Conservation (phyloP, 306 rosid species). For the Malus sylvestris region DNA sequence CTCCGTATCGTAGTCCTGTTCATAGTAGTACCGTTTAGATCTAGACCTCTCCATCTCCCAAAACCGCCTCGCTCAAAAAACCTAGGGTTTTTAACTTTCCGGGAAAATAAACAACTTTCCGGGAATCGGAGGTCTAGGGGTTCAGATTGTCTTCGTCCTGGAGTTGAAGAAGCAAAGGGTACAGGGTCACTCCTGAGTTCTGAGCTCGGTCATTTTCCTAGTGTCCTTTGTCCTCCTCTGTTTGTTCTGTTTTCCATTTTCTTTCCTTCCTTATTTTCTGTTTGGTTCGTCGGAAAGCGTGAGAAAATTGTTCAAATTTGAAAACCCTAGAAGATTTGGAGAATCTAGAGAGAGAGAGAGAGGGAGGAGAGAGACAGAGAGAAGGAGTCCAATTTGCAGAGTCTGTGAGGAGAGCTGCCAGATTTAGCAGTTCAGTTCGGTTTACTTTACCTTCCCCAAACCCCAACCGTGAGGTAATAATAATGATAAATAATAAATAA, state of each 20-base stretch:
- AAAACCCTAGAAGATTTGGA: constrained; percentile 35
- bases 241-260: not conserved
- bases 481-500: not conserved
- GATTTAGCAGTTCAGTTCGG: not conserved
- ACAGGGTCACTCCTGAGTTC: not conserved
- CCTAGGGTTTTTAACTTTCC: constrained; percentile 8
- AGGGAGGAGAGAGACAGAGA: not conserved
- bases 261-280: not conserved
- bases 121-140: constrained; percentile 15
- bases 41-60: constrained; percentile 88
- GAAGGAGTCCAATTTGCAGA: constrained; percentile 4
- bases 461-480: not conserved
- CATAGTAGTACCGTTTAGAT: constrained; percentile 96
- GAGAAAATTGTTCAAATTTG: not conserved
- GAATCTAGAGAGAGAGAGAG: not conserved
- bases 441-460: constrained; percentile 1
- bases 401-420: not conserved
- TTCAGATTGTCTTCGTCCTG: constrained; percentile 6
- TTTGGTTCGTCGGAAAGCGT: constrained; percentile 16
- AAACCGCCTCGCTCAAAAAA: not conserved
- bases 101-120: not conserved
- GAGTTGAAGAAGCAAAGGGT: not conserved
- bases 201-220: constrained; percentile 12
- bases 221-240: not conserved
- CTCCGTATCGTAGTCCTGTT: constrained; percentile 85